Evolutionary conservation across 2,329 filamentous ascomycete species (phyloP).

Genomic region (Raffaelea ambrosiae): DNA sequence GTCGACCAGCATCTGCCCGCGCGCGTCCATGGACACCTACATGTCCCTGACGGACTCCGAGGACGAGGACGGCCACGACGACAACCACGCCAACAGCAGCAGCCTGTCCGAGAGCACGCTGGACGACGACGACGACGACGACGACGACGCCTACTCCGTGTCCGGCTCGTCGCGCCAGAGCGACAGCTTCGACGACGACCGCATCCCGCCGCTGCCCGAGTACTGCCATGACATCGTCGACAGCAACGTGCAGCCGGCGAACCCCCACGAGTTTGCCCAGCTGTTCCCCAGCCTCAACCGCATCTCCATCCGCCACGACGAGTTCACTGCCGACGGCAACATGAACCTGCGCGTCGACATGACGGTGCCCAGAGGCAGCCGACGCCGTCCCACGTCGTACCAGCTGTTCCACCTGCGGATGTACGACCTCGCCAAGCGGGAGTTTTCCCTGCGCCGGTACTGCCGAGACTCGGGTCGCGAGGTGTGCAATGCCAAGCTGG

Average conservation of each 20-base stretch:
- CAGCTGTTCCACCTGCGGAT: slow-evolving; percentile 90
- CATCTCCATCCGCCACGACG: slow-evolving; percentile 79
- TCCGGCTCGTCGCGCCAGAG: too few species aligned
- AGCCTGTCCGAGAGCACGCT: too few species aligned
- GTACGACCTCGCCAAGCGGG: slow-evolving; percentile 77
- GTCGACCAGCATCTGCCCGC: slow-evolving; percentile 33
- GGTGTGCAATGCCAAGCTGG: slow-evolving; percentile 72
- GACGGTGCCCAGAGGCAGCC: slow-evolving; percentile 45
- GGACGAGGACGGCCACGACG: slow-evolving; percentile 13
- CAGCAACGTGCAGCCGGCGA: slow-evolving; percentile 63
- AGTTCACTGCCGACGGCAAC: slow-evolving; percentile 83
- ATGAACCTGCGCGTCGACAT: slow-evolving; percentile 93
- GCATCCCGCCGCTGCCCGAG: slow-evolving; percentile 45
- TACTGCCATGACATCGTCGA: slow-evolving; percentile 56
- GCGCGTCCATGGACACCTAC: slow-evolving; percentile 69
- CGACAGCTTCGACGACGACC: slow-evolving; percentile 12
- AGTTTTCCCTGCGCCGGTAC: slow-evolving; percentile 87
- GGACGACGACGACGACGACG: background rate
- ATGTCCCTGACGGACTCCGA: slow-evolving; percentile 59
- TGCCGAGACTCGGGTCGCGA: slow-evolving; percentile 88
- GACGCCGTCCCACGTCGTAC: slow-evolving; percentile 53
- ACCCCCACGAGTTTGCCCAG: slow-evolving; percentile 70
- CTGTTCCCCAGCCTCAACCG: slow-evolving; percentile 81
- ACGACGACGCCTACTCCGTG: background rate
- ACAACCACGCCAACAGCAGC: too few species aligned